Percentiles rank a stretch among this genome's conserved stretches.
Conservation (phyloP, 371 early-diverging fungal species). For the Fennellomyces sp. region DNA sequence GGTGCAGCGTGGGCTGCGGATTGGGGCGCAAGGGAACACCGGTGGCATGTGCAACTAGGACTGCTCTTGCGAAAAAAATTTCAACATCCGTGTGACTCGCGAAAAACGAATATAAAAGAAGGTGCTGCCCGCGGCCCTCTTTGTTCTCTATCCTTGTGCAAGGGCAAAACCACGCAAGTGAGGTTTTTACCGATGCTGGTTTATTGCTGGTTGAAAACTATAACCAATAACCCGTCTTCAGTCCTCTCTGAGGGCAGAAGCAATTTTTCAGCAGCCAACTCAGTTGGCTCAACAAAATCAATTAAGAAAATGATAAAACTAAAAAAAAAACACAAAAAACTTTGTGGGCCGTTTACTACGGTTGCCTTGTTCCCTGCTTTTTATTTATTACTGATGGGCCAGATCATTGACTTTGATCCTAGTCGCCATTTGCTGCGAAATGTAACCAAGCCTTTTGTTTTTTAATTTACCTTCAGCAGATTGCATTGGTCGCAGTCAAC, state of each 20-base stretch:
- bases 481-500: too few species aligned
- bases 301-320: not conserved
- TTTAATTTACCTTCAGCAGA: too few species aligned
- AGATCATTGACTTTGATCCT: too few species aligned
- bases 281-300: not conserved
- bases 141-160: constrained; percentile 55
- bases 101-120: constrained; percentile 39
- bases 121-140: constrained; percentile 17
- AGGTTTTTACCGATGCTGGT: constrained; percentile 60
- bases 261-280: constrained; percentile 43
- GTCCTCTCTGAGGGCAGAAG: constrained; percentile 42
- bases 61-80: not conserved
- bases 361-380: too few species aligned
- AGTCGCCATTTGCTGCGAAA: too few species aligned
- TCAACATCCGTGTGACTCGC: not conserved
- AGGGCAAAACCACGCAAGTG: constrained; percentile 62
- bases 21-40: too few species aligned
- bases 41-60: too few species aligned
- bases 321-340: not conserved
- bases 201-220: constrained; percentile 67
- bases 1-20: too few species aligned
- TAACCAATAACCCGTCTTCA: constrained; percentile 59
- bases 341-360: too few species aligned
- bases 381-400: too few species aligned
- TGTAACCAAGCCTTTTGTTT: too few species aligned